Evolutionary conservation across 2,329 filamentous ascomycete genomes (phyloP), one percentile per base, ranked within the genome.

Genomic region (Xylaria arbuscula): DNA sequence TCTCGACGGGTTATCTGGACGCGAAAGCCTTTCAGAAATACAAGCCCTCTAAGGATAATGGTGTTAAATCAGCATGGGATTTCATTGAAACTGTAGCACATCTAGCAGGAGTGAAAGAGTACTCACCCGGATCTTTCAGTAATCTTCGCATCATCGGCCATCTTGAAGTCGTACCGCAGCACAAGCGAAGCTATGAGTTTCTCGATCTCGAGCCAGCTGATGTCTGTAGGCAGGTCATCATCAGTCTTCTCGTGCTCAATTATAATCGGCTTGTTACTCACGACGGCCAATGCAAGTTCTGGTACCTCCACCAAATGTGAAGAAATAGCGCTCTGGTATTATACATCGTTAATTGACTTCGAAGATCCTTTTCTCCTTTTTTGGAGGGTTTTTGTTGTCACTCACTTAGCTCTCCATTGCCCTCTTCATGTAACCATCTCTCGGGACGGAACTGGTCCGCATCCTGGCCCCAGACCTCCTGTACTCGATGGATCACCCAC

Each of bases 381-480:
- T 3, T 45, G 6, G 40, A 17, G 4, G 3, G 2, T 19, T 3
- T 17, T 1, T 6, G n/a, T 17, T 7, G 15, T 17, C 40, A 45
- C 40, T 45, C 17, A 45, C 40, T 45, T 45, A 45, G 17, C 15
- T 45, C 40, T 45, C 40, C 40, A 7, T 17, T 17, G 15, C 40
- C 36, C 17, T 54, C 28, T 36, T 54, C 13, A 34, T 62, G 47
- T 36, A 67, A 34, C 64, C 64, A 67, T 22, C 64, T 40, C 53
- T 67, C 64, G 5, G 64, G 64, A 5, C 58, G 64, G 17, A 67
- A 67, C 19, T 51, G 47, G 1, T 62, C 47, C 1, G 64, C 57
- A 34, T 67, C 64, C 1, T 32, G 1, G 19, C 64, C 64, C 64
- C 64, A 67, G 4, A 67, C 17, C 45, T 67, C 57, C 8, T n/a